phyloP scores from a whole-genome alignment of 2,329 filamentous ascomycete genomes.

The Aspergillus versicolor region DNA sequence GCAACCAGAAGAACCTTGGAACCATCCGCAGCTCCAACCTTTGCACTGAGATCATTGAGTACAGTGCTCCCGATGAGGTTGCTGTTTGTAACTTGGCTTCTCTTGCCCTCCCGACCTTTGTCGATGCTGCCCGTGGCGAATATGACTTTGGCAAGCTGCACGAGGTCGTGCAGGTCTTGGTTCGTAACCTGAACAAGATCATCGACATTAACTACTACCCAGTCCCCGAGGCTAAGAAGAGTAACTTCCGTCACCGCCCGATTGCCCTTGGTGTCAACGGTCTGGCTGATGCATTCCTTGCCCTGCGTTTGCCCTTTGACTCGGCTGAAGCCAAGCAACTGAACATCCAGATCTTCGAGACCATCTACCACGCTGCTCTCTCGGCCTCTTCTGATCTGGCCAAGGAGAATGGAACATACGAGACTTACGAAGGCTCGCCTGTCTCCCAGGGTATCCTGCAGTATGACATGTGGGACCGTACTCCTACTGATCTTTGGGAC shows the following conservation, averaged over 20 bases:
- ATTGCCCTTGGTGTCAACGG: slow-evolving; percentile 97
- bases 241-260: slow-evolving; percentile 95
- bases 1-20: slow-evolving; percentile 99
- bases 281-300: slow-evolving; percentile 96
- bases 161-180: slow-evolving; percentile 87
- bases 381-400: slow-evolving; percentile 87
- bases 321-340: slow-evolving; percentile 89
- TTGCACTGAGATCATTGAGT: slow-evolving; percentile 98
- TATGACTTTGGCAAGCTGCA: slow-evolving; percentile 98
- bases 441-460: slow-evolving; percentile 94
- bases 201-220: slow-evolving; percentile 99
- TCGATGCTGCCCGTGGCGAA: slow-evolving; percentile 77
- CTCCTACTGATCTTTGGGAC: slow-evolving; percentile 92
- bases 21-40: slow-evolving; percentile 98
- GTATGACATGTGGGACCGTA: slow-evolving; percentile 98
- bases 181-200: slow-evolving; percentile 95
- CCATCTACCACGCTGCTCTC: slow-evolving; percentile 94
- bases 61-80: slow-evolving; percentile 94
- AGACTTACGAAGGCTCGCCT: slow-evolving; percentile 88
- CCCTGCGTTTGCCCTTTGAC: slow-evolving; percentile 94
- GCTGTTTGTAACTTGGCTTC: slow-evolving; percentile 98
- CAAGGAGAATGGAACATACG: slow-evolving; percentile 78
- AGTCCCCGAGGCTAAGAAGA: slow-evolving; percentile 88
- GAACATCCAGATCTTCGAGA: slow-evolving; percentile 99
- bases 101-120: slow-evolving; percentile 83